Conservation (phyloP, 768 basidiomycete genomes). For the Tulasnella sp. region DNA sequence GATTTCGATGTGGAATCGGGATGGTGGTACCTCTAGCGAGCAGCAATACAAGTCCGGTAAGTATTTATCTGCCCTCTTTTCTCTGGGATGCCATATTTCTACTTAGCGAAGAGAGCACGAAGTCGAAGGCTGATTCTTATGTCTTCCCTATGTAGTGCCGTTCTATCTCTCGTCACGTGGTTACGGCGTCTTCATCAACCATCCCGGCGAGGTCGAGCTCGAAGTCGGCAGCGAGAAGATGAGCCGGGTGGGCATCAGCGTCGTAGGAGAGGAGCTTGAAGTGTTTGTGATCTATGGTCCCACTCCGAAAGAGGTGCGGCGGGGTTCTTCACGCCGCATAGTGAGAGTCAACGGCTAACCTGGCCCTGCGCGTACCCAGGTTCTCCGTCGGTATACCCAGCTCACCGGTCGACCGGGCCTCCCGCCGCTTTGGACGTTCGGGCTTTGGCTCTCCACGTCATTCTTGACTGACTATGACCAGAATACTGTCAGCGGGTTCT, state of each 20-base stretch:
- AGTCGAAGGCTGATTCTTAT: slow-evolving; percentile 25
- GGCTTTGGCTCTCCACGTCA: slow-evolving; percentile 69
- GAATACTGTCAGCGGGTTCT: slow-evolving; percentile 59
- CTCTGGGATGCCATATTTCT: not conserved
- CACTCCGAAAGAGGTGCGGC: slow-evolving; percentile 51
- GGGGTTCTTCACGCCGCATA: slow-evolving; percentile 25
- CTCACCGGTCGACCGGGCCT: slow-evolving; percentile 59
- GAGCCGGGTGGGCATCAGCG: slow-evolving; percentile 53
- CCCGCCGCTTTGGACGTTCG: slow-evolving; percentile 66
- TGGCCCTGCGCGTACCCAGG: slow-evolving; percentile 31
- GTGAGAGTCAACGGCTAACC: slow-evolving; percentile 23
- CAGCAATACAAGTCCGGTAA: slow-evolving; percentile 31
- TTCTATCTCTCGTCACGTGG: slow-evolving; percentile 63
- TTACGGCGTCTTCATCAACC: slow-evolving; percentile 71
- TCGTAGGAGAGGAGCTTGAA: slow-evolving; percentile 55
- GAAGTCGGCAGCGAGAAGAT: slow-evolving; percentile 48
- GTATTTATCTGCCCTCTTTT: not conserved
- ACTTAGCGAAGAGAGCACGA: not conserved
- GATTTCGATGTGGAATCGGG: slow-evolving; percentile 27
- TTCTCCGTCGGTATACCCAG: slow-evolving; percentile 52
- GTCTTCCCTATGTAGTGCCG: slow-evolving; percentile 29
- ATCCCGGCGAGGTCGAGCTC: slow-evolving; percentile 55
- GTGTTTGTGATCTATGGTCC: slow-evolving; percentile 66
- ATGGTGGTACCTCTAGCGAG: slow-evolving; percentile 52
- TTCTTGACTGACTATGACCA: slow-evolving; percentile 60